phyloP scores from a whole-genome alignment of 352 stramenopile genomes.

The Pythium rhizo-oryzae region DNA sequence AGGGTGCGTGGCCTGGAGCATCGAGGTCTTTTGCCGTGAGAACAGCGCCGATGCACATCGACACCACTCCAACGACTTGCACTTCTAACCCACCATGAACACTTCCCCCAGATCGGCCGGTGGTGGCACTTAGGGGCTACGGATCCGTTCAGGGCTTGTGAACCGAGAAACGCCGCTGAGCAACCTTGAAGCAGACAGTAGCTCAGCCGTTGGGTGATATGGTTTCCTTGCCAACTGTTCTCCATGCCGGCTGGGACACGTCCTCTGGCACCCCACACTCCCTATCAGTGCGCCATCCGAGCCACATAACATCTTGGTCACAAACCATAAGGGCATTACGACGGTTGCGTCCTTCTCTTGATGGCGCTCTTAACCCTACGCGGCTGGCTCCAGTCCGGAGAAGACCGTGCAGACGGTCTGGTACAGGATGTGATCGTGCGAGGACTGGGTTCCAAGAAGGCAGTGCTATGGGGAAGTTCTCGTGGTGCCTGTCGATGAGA shows the following conservation, averaged over 20 bases:
- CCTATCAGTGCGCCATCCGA: background rate
- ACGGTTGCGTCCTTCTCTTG: background rate
- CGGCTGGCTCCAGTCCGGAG: background rate
- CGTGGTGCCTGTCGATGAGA: background rate
- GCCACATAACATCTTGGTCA: background rate
- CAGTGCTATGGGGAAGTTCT: background rate
- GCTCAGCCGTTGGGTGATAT: background rate
- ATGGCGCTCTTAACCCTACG: background rate
- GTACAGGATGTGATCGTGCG: background rate
- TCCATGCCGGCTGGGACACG: background rate
- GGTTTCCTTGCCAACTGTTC: background rate
- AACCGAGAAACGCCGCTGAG: background rate
- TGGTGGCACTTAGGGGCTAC: background rate
- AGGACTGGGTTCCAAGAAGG: background rate
- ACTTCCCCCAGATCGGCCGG: background rate
- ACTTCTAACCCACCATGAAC: too few species aligned
- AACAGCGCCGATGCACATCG: too few species aligned
- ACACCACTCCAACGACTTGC: too few species aligned
- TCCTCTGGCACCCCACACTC: background rate
- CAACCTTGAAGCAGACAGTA: background rate
- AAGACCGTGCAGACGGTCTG: background rate
- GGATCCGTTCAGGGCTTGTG: background rate
- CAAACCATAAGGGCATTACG: background rate
- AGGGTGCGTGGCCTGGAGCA: background rate
- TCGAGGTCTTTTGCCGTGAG: background rate